phyloP scores from a whole-genome alignment of 2,329 filamentous ascomycete species.

The Bertia moriformis region DNA sequence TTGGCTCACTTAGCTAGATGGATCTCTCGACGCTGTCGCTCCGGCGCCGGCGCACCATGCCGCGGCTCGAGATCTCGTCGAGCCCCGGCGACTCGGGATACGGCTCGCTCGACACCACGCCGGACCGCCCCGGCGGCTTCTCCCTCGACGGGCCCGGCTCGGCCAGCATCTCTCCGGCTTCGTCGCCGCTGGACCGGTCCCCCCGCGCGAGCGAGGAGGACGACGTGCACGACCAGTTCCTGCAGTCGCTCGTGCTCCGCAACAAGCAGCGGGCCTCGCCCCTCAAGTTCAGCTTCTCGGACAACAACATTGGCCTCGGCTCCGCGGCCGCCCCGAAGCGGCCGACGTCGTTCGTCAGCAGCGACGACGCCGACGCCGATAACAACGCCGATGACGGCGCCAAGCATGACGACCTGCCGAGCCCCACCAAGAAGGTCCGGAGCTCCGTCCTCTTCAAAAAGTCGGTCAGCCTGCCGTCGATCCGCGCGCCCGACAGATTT shows the following conservation, averaged over 20 bases:
- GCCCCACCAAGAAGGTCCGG: not conserved
- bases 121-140: no score
- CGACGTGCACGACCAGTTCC: not conserved
- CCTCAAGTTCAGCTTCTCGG: no score
- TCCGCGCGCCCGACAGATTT: constrained; percentile 16
- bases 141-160: not conserved
- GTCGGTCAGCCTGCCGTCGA: not conserved
- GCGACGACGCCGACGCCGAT: not conserved
- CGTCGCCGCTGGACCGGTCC: constrained; percentile 23
- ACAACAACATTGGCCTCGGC: no score
- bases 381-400: not conserved
- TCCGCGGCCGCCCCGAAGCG: no score
- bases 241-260: no score
- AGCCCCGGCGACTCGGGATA: constrained; percentile 7
- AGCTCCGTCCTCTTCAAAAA: not conserved
- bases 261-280: no score
- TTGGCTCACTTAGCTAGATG: no score
- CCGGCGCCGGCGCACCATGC: no score
- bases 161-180: not conserved
- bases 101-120: constrained; percentile 3
- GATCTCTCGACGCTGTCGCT: not conserved
- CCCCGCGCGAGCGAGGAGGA: not conserved
- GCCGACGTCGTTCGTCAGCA: no score
- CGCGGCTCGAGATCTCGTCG: no score
- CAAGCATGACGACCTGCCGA: not conserved